Evolutionary conservation across 192 early-diverging fungal genomes (phyloP).

Genomic region (Coemansia biformis): DNA sequence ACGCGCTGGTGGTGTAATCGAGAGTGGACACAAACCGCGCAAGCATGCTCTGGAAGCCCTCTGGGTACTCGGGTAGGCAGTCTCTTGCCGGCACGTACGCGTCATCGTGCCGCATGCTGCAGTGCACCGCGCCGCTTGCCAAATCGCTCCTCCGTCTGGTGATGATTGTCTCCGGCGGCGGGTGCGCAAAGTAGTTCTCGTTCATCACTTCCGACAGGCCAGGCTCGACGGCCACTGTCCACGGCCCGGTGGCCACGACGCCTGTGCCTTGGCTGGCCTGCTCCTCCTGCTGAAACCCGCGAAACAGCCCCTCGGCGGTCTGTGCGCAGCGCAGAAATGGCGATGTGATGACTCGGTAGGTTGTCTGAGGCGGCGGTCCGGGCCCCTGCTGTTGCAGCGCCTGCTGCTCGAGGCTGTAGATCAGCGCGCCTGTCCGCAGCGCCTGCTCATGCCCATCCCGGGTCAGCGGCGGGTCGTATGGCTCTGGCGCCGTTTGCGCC

Average conservation of each 20-base stretch:
- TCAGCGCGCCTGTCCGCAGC: constrained; percentile 22
- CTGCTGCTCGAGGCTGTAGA: constrained; percentile 18
- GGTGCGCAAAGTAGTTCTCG: constrained; percentile 32
- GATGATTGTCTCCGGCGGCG: constrained; percentile 30
- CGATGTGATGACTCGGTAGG: constrained; percentile 33
- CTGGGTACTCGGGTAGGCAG: constrained; percentile 29
- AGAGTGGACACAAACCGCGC: constrained; percentile 34
- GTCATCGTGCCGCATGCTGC: constrained; percentile 12
- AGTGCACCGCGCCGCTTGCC: background rate
- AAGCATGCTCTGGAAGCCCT: constrained; percentile 45
- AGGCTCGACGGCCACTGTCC: constrained; percentile 31
- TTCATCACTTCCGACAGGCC: constrained; percentile 45
- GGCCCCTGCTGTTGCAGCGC: background rate
- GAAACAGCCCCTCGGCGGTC: constrained; percentile 21
- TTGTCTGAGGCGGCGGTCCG: background rate
- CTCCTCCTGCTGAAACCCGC: constrained; percentile 15
- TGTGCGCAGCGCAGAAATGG: constrained; percentile 47
- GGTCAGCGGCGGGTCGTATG: constrained; percentile 47
- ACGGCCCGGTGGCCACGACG: background rate
- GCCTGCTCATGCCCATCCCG: constrained; percentile 26
- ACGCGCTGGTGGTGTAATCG: constrained; percentile 9
- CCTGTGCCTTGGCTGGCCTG: background rate
- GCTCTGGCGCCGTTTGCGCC: constrained; percentile 10
- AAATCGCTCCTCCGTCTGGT: constrained; percentile 7
- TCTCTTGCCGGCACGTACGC: constrained; percentile 3